phyloP scores from a whole-genome alignment of 2,329 filamentous ascomycete genomes.

The Tolypocladium capitatum region DNA sequence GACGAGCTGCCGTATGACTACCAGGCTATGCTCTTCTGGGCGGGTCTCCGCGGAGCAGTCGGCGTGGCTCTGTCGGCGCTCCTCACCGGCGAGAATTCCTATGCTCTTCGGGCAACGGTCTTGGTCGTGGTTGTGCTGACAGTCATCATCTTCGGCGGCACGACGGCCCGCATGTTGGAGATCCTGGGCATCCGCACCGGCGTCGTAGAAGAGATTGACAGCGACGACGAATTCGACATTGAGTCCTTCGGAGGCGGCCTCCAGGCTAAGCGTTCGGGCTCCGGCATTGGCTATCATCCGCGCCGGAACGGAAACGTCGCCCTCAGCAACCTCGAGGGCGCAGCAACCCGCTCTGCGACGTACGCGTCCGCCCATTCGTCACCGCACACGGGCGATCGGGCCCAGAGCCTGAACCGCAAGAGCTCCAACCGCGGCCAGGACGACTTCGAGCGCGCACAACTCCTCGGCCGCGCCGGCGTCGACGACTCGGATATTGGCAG shows the following conservation, averaged over 20 bases:
- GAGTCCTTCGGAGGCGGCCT: constrained; percentile 59
- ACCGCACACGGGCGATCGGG: constrained; percentile 28
- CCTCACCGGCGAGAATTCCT: constrained; percentile 67
- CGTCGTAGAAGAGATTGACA: constrained; percentile 92
- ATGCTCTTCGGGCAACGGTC: constrained; percentile 83
- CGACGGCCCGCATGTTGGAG: constrained; percentile 93
- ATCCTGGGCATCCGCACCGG: constrained; percentile 94
- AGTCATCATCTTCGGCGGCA: constrained; percentile 97
- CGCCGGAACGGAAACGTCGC: constrained; percentile 49
- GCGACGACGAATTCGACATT: constrained; percentile 97
- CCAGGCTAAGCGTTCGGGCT: constrained; percentile 69
- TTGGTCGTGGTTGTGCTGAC: constrained; percentile 93
- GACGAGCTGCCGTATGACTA: constrained; percentile 92
- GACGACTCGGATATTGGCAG: constrained; percentile 48
- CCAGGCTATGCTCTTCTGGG: constrained; percentile 99
- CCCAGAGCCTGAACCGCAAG: constrained; percentile 39
- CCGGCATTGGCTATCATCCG: constrained; percentile 65
- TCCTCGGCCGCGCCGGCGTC: constrained; percentile 34
- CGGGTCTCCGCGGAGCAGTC: constrained; percentile 85
- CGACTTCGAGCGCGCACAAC: constrained; percentile 42
- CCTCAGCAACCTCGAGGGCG: constrained; percentile 36
- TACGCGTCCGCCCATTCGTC: constrained; percentile 43
- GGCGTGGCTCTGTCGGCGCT: constrained; percentile 89
- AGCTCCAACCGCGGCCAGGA: constrained; percentile 25
- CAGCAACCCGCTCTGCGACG: constrained; percentile 21